Conservation (phyloP, 768 basidiomycete genomes). For the Hericium coralloides region DNA sequence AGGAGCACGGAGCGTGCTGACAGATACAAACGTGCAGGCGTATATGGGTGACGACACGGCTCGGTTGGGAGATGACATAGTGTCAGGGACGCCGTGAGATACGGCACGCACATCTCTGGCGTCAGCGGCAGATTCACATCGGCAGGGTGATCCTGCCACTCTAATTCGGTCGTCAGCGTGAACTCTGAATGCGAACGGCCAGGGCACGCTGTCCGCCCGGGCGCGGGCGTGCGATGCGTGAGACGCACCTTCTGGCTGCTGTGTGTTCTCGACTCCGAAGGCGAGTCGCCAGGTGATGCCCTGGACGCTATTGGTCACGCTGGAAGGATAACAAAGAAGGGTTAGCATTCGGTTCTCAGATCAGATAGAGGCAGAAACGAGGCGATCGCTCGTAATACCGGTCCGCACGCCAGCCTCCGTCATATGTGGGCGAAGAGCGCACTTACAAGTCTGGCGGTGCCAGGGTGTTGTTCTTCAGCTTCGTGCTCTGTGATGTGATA, state of each 20-base stretch:
- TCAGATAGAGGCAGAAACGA: conserved; percentile 1
- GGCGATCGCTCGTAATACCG: not conserved
- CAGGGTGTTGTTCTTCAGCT: conserved; percentile 43
- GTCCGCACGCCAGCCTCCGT: not conserved
- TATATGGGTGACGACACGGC: not conserved
- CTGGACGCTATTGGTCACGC: conserved; percentile 46
- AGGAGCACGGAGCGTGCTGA: not conserved
- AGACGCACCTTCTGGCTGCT: conserved; percentile 44
- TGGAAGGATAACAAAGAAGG: conserved; percentile 13
- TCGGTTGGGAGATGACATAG: not conserved
- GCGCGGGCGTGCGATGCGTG: not conserved
- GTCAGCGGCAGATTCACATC: conserved; percentile 44
- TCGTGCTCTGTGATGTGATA: conserved; percentile 28
- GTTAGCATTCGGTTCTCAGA: not conserved
- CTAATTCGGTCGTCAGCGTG: conserved; percentile 19
- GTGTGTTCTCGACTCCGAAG: conserved; percentile 43
- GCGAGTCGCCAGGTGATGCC: conserved; percentile 60
- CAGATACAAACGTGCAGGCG: not conserved
- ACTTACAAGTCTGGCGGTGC: conserved; percentile 55
- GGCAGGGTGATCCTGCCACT: conserved; percentile 52
- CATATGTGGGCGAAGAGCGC: not conserved
- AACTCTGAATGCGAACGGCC: not conserved
- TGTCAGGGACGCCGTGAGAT: not conserved
- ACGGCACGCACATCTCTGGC: conserved; percentile 32
- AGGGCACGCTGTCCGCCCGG: not conserved